These are phyloP conservation scores for Lotus japonicus DNA, from an alignment of 306 rosid genomes.

Conservation along the genomic window DNA sequence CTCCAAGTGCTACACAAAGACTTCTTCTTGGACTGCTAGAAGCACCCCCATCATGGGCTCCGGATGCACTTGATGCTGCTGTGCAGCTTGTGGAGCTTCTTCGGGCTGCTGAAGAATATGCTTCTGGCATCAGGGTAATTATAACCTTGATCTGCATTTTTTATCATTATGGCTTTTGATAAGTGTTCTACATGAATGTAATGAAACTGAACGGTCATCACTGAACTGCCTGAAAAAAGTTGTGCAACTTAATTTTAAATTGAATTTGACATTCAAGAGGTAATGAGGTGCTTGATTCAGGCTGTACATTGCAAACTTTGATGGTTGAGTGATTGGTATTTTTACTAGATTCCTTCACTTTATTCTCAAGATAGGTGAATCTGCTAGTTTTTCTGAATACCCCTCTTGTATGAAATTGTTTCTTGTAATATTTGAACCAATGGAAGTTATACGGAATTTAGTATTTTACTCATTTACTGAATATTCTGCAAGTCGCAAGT, in stretches of 20 bases:
- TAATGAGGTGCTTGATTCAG: neutral
- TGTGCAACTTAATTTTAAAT: neutral
- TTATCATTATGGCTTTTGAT: conserved; percentile 5
- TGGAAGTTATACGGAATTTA: neutral
- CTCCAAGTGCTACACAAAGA: conserved; percentile 99
- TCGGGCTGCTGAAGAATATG: conserved; percentile 99
- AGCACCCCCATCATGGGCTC: conserved; percentile 99
- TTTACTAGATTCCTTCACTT: neutral
- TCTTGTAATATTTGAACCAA: neutral
- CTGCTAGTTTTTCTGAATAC: too few relatives aligned
- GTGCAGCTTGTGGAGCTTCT: conserved; percentile 98
- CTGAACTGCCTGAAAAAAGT: neutral
- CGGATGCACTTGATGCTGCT: conserved; percentile 99
- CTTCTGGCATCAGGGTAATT: conserved; percentile 95
- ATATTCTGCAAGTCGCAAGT: neutral
- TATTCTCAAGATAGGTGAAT: neutral
- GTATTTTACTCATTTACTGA: neutral
- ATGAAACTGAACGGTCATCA: neutral
- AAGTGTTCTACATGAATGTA: neutral
- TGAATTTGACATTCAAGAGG: neutral
- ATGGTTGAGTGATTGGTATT: neutral
- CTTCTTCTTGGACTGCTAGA: conserved; percentile 96
- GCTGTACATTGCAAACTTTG: neutral
- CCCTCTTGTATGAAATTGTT: neutral
- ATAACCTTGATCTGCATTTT: neutral